Conservation (phyloP, 352 stramenopile species). For the Phytophthora melonis region DNA sequence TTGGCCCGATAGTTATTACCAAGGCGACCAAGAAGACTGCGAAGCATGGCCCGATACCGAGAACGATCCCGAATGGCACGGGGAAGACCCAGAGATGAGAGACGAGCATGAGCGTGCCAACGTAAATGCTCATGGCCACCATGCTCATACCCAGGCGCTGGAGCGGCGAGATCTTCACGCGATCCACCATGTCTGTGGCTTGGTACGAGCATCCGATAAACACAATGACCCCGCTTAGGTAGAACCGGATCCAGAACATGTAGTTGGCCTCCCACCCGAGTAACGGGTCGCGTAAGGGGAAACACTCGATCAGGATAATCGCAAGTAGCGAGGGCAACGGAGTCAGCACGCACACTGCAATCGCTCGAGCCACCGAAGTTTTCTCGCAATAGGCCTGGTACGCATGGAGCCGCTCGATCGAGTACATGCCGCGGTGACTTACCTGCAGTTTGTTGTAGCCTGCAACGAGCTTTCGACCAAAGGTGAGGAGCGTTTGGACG, state of each 20-base stretch:
- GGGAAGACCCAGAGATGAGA: slow-evolving; percentile 38
- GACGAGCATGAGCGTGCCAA: slow-evolving; percentile 21
- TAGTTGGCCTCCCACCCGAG: slow-evolving; percentile 30
- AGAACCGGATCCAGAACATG: slow-evolving; percentile 33
- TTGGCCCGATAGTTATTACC: slow-evolving; percentile 10
- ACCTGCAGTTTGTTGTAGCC: slow-evolving; percentile 27
- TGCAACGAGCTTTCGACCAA: slow-evolving; percentile 4
- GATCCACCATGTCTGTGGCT: slow-evolving; percentile 10
- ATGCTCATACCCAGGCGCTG: slow-evolving; percentile 13
- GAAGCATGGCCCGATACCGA: slow-evolving; percentile 21
- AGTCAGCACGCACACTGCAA: slow-evolving; percentile 21
- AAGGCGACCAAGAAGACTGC: slow-evolving; percentile 17
- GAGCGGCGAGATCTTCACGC: slow-evolving; percentile 12
- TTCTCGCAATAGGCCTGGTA: slow-evolving; percentile 41
- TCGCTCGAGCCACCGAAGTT: slow-evolving; percentile 4
- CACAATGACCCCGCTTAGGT: slow-evolving; percentile 5
- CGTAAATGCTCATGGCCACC: slow-evolving; percentile 14
- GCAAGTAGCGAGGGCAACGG: slow-evolving; percentile 22
- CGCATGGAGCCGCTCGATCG: slow-evolving; percentile 43
- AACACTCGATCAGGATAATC: slow-evolving; percentile 20
- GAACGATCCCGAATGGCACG: slow-evolving; percentile 40
- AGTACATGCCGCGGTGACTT: slow-evolving; percentile 43
- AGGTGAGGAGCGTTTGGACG: not conserved
- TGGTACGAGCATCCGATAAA: slow-evolving; percentile 14
- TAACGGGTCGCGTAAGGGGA: slow-evolving; percentile 11